phyloP scores from a whole-genome alignment of 371 early-diverging fungal genomes.

The Polyrhizophydium stewartii region DNA sequence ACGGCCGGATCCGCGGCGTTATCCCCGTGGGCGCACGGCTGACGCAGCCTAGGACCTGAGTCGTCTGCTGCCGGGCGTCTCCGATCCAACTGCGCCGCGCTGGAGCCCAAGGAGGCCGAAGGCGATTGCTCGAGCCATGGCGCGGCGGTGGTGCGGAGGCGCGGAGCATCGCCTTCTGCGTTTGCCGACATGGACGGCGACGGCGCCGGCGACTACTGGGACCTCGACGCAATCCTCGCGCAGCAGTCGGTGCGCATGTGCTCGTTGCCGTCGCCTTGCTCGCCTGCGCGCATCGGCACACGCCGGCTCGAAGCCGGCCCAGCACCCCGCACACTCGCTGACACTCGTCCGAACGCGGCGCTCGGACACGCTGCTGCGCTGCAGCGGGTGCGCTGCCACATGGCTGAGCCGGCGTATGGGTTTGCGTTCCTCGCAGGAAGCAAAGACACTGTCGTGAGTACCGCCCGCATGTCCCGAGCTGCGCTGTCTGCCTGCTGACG shows the following conservation, averaged over 20 bases:
- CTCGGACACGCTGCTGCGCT: too few relatives aligned
- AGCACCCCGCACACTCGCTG: too few relatives aligned
- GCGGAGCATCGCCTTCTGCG: too few relatives aligned
- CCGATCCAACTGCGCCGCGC: background rate
- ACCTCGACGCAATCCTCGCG: background rate
- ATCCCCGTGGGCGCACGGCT: too few relatives aligned
- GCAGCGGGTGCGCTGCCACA: background rate
- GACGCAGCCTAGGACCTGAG: background rate
- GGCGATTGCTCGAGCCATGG: background rate
- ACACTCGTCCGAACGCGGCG: too few relatives aligned
- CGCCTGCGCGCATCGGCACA: too few relatives aligned
- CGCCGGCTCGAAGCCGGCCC: too few relatives aligned
- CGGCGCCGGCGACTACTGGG: slow-evolving; percentile 9
- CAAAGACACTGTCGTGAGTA: background rate
- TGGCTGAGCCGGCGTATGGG: background rate
- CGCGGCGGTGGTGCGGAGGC: background rate
- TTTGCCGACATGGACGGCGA: too few relatives aligned
- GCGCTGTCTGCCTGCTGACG: too few relatives aligned
- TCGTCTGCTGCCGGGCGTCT: background rate
- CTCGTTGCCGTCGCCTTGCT: too few relatives aligned
- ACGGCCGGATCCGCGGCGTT: too few relatives aligned
- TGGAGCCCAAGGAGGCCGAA: background rate
- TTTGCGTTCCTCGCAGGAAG: background rate
- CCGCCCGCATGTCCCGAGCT: too few relatives aligned
- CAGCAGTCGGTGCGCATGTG: background rate